Base-by-base conservation (phyloP, 352 stramenopile genomes). In the Globisporangium nodosum region DNA sequence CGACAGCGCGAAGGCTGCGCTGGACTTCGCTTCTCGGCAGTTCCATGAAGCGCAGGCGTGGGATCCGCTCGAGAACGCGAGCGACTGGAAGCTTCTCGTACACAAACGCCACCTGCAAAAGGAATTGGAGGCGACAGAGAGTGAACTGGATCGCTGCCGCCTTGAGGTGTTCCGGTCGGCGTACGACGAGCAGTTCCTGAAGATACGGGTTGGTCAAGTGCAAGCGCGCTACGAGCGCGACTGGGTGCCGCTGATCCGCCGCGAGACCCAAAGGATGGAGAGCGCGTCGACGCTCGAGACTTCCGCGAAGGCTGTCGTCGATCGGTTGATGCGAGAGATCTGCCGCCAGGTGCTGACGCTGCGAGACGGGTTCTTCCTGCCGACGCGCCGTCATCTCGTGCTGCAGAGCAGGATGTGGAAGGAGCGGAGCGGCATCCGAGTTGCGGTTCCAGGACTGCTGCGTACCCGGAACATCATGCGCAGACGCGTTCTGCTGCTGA, bases 1-100 rank as follows among this genome's bases (percentile, higher is more conserved):
- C 2, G 54, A 63, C 4, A 74, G 71, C 21, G 73, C 81, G 5
- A 69, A 69, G 47, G 69, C 66, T 49, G 74, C 76, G 2, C 61
- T 90, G 5, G 75, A 85, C 33, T 90, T 88, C 27, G 49, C 69
- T 1, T 85, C 73, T 13, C 69, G 73, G 0, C 63, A 64, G 1
- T 89, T 91, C 52, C 69, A 73, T 20, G 65, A 88, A 57, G 69
- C 78, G 5, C 81, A 91, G 54, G 76, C 81, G 5, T 93, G 84
- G 84, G 84, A 93, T 61, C 70, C 75, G 1, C 61, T 93, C 2
- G 84, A 93, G 59, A 93, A 93, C 54, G 81, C 84, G 4, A 93
- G 90, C 52, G 76, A 93, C 58, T 88, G 84, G 78, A 72, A 56
- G 24, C 66, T 79, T 5, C 65, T 93, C 11, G 78, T 91, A 11